Percentiles rank a stretch among this genome's conserved stretches.
Evolutionary conservation across 768 basidiomycete species (phyloP).

Genomic region (Lactifluus subvellereus): DNA sequence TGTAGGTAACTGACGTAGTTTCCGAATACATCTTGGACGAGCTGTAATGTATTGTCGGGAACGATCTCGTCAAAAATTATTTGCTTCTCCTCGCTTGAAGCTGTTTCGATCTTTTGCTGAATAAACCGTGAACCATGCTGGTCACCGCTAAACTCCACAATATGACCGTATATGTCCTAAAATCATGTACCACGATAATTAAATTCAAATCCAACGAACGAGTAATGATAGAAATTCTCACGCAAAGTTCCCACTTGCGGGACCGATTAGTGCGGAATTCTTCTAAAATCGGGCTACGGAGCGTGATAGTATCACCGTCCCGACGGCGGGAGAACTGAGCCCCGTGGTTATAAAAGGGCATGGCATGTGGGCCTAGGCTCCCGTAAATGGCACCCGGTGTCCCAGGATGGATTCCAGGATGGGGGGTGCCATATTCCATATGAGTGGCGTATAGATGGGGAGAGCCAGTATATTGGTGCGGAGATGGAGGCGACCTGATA

Average conservation of each 20-base stretch:
- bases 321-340: slow-evolving; percentile 43
- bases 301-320: slow-evolving; percentile 34
- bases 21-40: slow-evolving; percentile 91
- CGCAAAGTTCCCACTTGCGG: slow-evolving; percentile 75
- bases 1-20: slow-evolving; percentile 67
- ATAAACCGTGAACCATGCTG: slow-evolving; percentile 99
- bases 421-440: slow-evolving; percentile 45
- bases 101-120: slow-evolving; percentile 76
- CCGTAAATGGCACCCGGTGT: slow-evolving; percentile 37
- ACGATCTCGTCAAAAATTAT: slow-evolving; percentile 83
- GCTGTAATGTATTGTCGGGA: slow-evolving; percentile 61
- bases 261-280: slow-evolving; percentile 80
- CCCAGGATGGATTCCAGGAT: slow-evolving; percentile 35
- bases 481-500: slow-evolving; percentile 40
- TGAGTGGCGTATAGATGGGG: slow-evolving; percentile 36
- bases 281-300: slow-evolving; percentile 71
- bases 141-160: slow-evolving; percentile 90
- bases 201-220: background rate
- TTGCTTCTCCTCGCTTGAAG: slow-evolving; percentile 74
- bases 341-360: slow-evolving; percentile 29
- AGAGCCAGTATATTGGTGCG: slow-evolving; percentile 32
- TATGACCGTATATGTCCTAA: slow-evolving; percentile 79
- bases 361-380: slow-evolving; percentile 26
- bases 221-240: slow-evolving; percentile 15
- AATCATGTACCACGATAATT: slow-evolving; percentile 9